phyloP scores from a whole-genome alignment of 2,329 filamentous ascomycete species.

The Chaetothyriales sp. region DNA sequence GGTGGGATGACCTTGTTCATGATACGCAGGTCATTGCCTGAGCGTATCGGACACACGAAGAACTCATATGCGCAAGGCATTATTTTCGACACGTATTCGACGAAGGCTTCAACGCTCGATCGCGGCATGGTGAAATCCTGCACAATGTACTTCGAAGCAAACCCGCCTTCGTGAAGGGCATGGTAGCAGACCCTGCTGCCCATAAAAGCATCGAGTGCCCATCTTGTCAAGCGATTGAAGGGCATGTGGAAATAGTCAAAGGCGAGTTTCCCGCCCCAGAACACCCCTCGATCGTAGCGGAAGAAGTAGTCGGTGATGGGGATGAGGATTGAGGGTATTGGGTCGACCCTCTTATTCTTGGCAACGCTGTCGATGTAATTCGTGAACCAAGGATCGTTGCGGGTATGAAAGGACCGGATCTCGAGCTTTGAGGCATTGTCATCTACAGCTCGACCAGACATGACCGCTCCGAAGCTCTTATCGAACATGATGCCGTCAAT shows the following conservation, averaged over 20 bases:
- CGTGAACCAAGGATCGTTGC: conserved; percentile 1
- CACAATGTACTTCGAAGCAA: conserved; percentile 43
- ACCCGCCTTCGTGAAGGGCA: conserved; percentile 45
- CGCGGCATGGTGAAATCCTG: conserved; percentile 50
- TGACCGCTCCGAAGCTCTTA: conserved; percentile 41
- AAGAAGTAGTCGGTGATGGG: conserved; percentile 16
- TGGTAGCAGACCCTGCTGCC: conserved; percentile 49
- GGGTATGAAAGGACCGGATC: background rate
- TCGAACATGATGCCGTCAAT: conserved; percentile 58
- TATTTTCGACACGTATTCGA: conserved; percentile 36
- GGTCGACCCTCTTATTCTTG: background rate
- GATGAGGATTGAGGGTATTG: background rate
- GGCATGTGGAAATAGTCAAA: conserved; percentile 48
- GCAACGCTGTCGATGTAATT: conserved; percentile 1
- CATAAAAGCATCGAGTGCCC: conserved; percentile 45
- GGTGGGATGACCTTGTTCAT: background rate
- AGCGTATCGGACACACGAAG: conserved; percentile 40
- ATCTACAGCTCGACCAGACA: conserved; percentile 45
- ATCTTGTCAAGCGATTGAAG: conserved; percentile 46
- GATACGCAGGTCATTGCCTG: background rate
- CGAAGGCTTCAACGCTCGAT: conserved; percentile 36
- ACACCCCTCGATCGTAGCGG: conserved; percentile 46
- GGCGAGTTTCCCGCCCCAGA: conserved; percentile 49
- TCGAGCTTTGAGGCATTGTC: conserved; percentile 1
- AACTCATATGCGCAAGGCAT: conserved; percentile 35